These are phyloP conservation scores for Cryphonectria naterciae DNA, from an alignment of 2,329 filamentous ascomycete species.

Conservation along the genomic window DNA sequence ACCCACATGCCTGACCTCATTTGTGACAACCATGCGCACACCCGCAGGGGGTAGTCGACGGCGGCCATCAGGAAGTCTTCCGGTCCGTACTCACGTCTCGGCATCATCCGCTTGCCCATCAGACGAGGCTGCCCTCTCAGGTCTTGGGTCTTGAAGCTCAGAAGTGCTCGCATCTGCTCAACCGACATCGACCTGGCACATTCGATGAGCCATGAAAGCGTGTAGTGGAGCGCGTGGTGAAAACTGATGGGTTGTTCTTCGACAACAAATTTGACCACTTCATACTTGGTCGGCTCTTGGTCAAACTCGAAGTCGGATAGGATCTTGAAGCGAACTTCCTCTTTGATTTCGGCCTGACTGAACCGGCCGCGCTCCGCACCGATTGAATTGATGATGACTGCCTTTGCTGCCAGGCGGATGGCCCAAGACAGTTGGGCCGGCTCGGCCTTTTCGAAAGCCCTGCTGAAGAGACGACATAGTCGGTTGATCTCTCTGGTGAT, in stretches of 20 bases:
- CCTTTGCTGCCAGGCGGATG: constrained; percentile 76
- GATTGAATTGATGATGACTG: constrained; percentile 85
- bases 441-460: constrained; percentile 76
- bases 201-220: constrained; percentile 93
- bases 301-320: constrained; percentile 83
- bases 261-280: constrained; percentile 84
- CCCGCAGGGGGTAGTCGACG: constrained; percentile 90
- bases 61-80: constrained; percentile 85
- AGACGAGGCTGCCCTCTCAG: constrained; percentile 67
- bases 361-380: constrained; percentile 89
- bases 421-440: constrained; percentile 55
- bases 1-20: constrained; percentile 99
- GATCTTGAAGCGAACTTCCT: constrained; percentile 80
- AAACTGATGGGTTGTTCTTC: constrained; percentile 93
- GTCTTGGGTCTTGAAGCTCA: constrained; percentile 74
- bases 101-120: constrained; percentile 63
- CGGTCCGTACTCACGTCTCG: constrained; percentile 60
- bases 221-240: constrained; percentile 95
- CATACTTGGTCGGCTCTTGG: constrained; percentile 55
- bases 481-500: constrained; percentile 95
- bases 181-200: constrained; percentile 76
- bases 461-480: constrained; percentile 84
- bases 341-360: constrained; percentile 83
- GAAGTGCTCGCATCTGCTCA: constrained; percentile 67
- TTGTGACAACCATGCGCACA: constrained; percentile 95